A percentile compares a stretch with the other conserved stretches of the same genome.
Conservation (phyloP, 768 basidiomycete species). For the Mycena vulgaris region DNA sequence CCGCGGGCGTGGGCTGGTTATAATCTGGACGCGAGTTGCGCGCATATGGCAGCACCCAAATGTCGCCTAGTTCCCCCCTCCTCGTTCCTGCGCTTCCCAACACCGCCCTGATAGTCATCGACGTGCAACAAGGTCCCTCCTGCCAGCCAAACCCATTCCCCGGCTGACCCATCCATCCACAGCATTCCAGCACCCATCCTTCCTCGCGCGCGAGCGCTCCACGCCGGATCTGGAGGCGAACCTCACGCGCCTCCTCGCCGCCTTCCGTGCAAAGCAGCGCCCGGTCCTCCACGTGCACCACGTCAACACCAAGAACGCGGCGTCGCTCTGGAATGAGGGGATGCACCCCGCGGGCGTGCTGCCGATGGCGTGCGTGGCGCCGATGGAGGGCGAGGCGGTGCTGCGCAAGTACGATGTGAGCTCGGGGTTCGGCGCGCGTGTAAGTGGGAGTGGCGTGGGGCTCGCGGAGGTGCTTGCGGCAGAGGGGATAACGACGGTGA, state of each 20-base stretch:
- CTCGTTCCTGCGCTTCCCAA: slow-evolving; percentile 20
- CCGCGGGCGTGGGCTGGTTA: not conserved
- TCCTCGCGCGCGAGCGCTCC: slow-evolving; percentile 12
- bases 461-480: slow-evolving; percentile 22
- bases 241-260: slow-evolving; percentile 27
- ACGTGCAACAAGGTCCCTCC: slow-evolving; percentile 29
- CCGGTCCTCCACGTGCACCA: slow-evolving; percentile 32
- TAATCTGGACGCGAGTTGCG: too few relatives aligned
- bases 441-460: slow-evolving; percentile 5
- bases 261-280: slow-evolving; percentile 20
- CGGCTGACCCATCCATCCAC: not conserved
- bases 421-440: slow-evolving; percentile 28
- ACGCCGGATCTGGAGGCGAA: slow-evolving; percentile 33
- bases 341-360: slow-evolving; percentile 14
- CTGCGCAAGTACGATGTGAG: slow-evolving; percentile 36
- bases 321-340: slow-evolving; percentile 17
- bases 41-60: not conserved
- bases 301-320: slow-evolving; percentile 19
- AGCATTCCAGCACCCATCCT: slow-evolving; percentile 24
- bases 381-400: slow-evolving; percentile 20
- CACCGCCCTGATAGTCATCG: slow-evolving; percentile 31
- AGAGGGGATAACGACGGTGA: slow-evolving; percentile 18
- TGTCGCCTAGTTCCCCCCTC: not conserved
- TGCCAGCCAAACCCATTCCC: not conserved
- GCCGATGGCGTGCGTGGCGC: slow-evolving; percentile 28